phyloP scores from a whole-genome alignment of 2,329 filamentous ascomycete species.

The Immersiporthe knoxdaviesiana region DNA sequence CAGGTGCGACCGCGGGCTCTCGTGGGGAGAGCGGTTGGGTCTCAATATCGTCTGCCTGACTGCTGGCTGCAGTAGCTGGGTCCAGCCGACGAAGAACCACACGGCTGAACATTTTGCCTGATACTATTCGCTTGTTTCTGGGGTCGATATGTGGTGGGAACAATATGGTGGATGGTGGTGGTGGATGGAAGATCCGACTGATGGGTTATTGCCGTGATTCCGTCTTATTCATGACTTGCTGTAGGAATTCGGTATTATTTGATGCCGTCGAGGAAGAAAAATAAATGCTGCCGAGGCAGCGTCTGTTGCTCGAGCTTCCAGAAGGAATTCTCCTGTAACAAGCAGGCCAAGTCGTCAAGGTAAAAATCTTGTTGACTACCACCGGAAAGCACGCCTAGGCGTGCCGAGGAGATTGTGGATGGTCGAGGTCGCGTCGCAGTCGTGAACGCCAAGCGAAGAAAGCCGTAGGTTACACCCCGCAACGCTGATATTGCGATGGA shows the following conservation, averaged over 20 bases:
- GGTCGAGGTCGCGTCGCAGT: constrained; percentile 13
- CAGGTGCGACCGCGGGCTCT: constrained; percentile 22
- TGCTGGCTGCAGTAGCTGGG: constrained; percentile 19
- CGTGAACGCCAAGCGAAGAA: background rate
- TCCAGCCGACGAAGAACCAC: constrained; percentile 26
- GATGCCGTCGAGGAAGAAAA: background rate
- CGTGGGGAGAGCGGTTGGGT: constrained; percentile 27
- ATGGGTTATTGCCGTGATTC: constrained; percentile 15
- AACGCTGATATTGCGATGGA: constrained; percentile 7
- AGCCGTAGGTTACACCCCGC: constrained; percentile 19
- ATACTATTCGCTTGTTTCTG: background rate
- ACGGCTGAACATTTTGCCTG: constrained; percentile 28
- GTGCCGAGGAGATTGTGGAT: background rate
- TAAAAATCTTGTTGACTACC: background rate
- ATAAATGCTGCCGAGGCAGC: background rate
- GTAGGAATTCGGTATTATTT: background rate
- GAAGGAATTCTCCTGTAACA: background rate
- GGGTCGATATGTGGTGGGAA: background rate
- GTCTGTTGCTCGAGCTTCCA: background rate
- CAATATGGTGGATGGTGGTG: background rate
- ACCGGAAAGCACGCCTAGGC: background rate
- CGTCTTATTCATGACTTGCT: constrained; percentile 18
- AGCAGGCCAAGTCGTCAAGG: background rate
- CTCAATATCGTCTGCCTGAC: constrained; percentile 24
- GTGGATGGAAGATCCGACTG: constrained; percentile 18